Base-by-base conservation (phyloP, 2,329 filamentous ascomycete genomes). In the Penicillium sp. region DNA sequence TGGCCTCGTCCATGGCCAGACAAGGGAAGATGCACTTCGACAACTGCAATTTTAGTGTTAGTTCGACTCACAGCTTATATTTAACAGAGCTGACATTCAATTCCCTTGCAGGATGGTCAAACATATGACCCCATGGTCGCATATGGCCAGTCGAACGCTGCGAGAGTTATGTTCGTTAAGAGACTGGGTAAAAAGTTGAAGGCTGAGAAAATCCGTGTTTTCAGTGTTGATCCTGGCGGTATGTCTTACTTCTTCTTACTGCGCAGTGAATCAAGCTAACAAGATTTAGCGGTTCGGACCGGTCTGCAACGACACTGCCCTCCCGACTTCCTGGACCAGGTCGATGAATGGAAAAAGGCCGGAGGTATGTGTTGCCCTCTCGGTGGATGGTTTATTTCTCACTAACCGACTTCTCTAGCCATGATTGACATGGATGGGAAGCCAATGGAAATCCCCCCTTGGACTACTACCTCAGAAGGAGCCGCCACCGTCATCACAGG, bases 81-180 rank as follows among this genome's bases (percentile, higher is more conserved):
- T 12, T 18, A 16, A 25, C 9, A 6, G 2, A 1, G 2, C 13
- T 46, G 18, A 46, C n/a, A 18, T 37, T 37, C 6, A 3, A 4
- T 10, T 37, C 34, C 3, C 44, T 21, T 15, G 44, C n/a, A 67
- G 63, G 58, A 71, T 21, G 72, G 75, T n/a, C 72, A 73, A 41
- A 61, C 65, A 1, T 78, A 75, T 46, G 64, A 75, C 8, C 57
- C 60, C 60, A 79, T 77, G 70, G 61, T 68, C 1, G 78, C 78
- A 3, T 83, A 83, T 56, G 75, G 72, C 2, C 79, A 80, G 60
- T 79, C 77, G 61, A 83, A 83, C 66, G 79, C 79, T 31, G 79
- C 79, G 3, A 80, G 81, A 51, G 75, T 81, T 12, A 62, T 80
- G 44, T 79, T 80, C 55, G 75, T 70, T 0, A 54, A 75, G 27